Conservation (phyloP, 345 rosid genomes). For the Barbarea vulgaris region DNA sequence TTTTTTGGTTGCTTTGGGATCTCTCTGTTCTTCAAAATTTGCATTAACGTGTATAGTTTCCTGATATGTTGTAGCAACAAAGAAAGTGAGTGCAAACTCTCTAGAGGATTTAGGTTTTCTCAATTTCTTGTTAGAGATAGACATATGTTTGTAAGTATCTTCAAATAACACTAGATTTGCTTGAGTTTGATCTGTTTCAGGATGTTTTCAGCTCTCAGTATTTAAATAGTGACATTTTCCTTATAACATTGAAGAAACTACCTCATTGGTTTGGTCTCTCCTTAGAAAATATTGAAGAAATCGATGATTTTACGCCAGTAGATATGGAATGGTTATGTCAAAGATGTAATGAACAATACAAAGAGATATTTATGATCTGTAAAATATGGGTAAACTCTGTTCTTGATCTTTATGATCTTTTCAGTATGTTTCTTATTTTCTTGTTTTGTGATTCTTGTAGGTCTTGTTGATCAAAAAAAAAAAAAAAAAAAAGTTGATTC, state of each 20-base stretch:
- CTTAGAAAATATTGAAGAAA: neutral
- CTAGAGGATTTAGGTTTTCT: neutral
- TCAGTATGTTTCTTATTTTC: neutral
- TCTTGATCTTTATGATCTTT: conserved; percentile 10
- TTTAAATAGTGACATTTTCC: neutral
- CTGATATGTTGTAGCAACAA: neutral
- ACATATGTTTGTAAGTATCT: neutral
- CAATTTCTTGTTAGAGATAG: neutral
- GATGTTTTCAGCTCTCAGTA: neutral
- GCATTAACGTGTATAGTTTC: neutral
- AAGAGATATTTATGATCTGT: neutral
- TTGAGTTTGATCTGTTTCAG: conserved; percentile 3
- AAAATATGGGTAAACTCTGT: conserved; percentile 5
- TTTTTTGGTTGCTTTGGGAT: neutral
- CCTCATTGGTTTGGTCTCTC: neutral
- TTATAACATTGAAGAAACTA: conserved; percentile 26
- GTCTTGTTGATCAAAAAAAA: too few relatives aligned
- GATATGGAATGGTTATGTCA: neutral
- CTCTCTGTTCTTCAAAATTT: conserved; percentile 14
- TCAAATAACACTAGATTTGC: neutral
- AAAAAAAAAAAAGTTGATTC: too few relatives aligned
- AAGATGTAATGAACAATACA: neutral
- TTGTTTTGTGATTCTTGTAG: conserved; percentile 5
- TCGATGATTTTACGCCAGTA: neutral
- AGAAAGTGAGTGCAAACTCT: neutral